A percentile compares a stretch with the other conserved stretches of the same genome.
These are phyloP conservation scores for Pontederia crassipes DNA, from an alignment of 176 grass and related monocot genomes.

Conservation along the genomic window DNA sequence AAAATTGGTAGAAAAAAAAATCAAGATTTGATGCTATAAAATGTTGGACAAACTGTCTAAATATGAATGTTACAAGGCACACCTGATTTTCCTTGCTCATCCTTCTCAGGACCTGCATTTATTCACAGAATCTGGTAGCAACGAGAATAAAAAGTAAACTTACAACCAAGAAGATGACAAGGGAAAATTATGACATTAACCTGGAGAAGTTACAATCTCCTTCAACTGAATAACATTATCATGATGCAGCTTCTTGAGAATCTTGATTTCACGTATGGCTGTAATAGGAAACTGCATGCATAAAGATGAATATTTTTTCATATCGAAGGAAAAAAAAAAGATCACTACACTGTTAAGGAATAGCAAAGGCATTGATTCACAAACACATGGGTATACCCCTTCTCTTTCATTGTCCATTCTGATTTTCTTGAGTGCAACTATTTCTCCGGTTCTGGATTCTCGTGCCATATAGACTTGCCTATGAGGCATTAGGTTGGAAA, in stretches of 20 bases:
- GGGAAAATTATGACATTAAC: constrained; percentile 21
- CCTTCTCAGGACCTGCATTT: constrained; percentile 64
- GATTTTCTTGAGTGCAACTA: constrained; percentile 94
- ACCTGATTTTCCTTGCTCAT: constrained; percentile 91
- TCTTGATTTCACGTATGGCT: constrained; percentile 91
- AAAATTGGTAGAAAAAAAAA: constrained; percentile 6
- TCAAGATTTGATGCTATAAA: constrained; percentile 4
- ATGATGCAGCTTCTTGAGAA: constrained; percentile 87
- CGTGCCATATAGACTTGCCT: constrained; percentile 96
- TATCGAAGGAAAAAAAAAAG: background rate
- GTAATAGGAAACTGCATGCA: constrained; percentile 75
- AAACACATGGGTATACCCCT: constrained; percentile 37
- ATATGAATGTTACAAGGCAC: background rate
- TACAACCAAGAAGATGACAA: constrained; percentile 18
- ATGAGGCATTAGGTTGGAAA: background rate
- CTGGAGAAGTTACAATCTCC: constrained; percentile 89
- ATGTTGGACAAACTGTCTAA: background rate
- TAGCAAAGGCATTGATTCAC: background rate
- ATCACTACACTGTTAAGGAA: background rate
- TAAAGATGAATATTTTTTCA: constrained; percentile 12
- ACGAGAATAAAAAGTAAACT: constrained; percentile 14
- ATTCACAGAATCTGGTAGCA: constrained; percentile 4
- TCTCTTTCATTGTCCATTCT: constrained; percentile 92
- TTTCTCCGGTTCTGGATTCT: constrained; percentile 64
- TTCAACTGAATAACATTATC: constrained; percentile 89